Conservation (phyloP, 345 rosid species). For the Rhizophora mangle region DNA sequence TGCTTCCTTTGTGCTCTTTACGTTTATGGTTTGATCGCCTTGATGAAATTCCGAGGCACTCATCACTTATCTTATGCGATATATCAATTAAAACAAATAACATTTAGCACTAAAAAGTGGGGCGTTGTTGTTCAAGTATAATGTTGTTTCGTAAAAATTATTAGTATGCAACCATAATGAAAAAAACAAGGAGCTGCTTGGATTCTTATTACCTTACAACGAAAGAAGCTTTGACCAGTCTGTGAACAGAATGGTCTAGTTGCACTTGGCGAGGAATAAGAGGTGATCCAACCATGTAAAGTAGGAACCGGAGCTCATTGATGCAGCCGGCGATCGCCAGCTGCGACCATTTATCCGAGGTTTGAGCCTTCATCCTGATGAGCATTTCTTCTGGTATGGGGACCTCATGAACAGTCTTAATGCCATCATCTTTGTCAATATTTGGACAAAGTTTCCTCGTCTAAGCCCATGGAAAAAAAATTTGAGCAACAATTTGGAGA, state of each 20-base stretch:
- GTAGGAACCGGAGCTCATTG: conserved; percentile 83
- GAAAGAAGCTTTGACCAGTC: conserved; percentile 68
- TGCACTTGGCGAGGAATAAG: conserved; percentile 90
- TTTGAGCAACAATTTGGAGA: neutral
- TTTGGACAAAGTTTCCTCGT: conserved; percentile 94
- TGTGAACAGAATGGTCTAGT: conserved; percentile 64
- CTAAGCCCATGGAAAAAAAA: neutral
- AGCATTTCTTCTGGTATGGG: conserved; percentile 96
- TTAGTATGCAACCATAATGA: too few relatives aligned
- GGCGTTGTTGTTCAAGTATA: too few relatives aligned
- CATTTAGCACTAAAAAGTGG: too few relatives aligned
- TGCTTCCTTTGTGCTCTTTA: conserved; percentile 49
- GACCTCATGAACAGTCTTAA: conserved; percentile 92
- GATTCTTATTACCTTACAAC: conserved; percentile 42
- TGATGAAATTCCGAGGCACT: conserved; percentile 69
- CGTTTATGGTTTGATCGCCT: conserved; percentile 39
- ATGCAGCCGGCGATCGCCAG: conserved; percentile 61
- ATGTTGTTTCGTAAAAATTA: too few relatives aligned
- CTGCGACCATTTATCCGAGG: conserved; percentile 81
- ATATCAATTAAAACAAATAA: too few relatives aligned
- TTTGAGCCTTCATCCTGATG: conserved; percentile 70
- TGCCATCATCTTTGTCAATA: conserved; percentile 76
- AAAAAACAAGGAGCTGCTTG: neutral
- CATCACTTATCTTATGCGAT: too few relatives aligned
- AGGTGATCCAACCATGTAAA: conserved; percentile 96